These are phyloP conservation scores for Pleodorina starrii DNA, from an alignment of 139 green algal genomes.

Conservation along the genomic window DNA sequence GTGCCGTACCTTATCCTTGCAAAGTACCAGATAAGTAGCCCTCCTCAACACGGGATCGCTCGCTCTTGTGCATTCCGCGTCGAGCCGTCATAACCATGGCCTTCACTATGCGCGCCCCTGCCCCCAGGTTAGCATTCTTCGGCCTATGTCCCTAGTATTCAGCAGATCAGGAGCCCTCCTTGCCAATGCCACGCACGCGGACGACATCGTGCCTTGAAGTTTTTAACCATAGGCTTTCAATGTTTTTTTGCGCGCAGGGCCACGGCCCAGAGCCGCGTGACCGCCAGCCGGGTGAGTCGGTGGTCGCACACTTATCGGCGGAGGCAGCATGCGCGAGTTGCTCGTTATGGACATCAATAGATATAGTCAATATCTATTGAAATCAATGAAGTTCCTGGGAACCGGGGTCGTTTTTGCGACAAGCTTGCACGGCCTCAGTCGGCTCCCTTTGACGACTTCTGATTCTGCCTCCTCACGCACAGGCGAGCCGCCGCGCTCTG, in stretches of 20 bases:
- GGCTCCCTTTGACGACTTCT: not conserved
- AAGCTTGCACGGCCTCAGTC: not conserved
- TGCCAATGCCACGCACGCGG: not conserved
- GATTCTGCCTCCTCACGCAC: not conserved
- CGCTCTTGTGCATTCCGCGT: conserved; percentile 23
- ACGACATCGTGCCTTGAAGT: not conserved
- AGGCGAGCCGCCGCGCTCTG: conserved; percentile 51
- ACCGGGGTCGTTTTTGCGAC: not conserved
- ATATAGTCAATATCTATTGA: no score
- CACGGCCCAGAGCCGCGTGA: conserved; percentile 50
- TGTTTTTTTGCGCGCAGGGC: conserved; percentile 3
- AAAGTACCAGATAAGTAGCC: not conserved
- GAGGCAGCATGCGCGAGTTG: no score
- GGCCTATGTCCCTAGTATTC: not conserved
- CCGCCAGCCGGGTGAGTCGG: conserved; percentile 39
- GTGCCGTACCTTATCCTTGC: not conserved
- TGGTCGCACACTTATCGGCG: no score
- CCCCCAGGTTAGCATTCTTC: not conserved
- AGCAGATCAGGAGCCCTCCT: not conserved
- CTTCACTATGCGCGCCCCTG: conserved; percentile 45
- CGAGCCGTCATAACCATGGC: conserved; percentile 26
- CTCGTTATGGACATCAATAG: no score
- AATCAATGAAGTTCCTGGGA: no score
- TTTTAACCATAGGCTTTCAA: not conserved
- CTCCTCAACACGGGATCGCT: no score